These are phyloP conservation scores for Houttuynia cordata DNA, from an alignment of 164 flowering plant species.

Conservation along the genomic window DNA sequence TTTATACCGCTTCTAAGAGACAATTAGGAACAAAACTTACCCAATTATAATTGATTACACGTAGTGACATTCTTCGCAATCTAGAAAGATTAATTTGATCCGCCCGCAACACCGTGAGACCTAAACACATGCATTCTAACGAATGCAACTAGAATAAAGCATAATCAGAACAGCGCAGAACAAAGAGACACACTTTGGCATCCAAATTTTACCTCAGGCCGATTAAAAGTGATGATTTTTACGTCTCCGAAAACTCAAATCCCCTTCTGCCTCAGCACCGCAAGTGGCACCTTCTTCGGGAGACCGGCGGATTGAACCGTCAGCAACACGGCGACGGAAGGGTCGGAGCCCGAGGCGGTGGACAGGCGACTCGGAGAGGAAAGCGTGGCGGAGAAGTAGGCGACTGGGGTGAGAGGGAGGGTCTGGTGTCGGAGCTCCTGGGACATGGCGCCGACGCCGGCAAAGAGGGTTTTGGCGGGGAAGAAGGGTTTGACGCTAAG, in stretches of 20 bases:
- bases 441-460: slow-evolving; percentile 57
- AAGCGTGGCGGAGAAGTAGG: slow-evolving; percentile 58
- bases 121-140: too few relatives aligned
- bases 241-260: slow-evolving; percentile 25
- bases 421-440: slow-evolving; percentile 65
- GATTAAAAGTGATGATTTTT: slow-evolving; percentile 35
- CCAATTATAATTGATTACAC: too few relatives aligned
- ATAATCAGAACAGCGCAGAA: neutral
- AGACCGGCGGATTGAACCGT: slow-evolving; percentile 38
- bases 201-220: slow-evolving; percentile 39
- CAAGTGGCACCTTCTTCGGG: slow-evolving; percentile 24
- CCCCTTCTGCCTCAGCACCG: slow-evolving; percentile 37
- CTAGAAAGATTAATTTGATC: too few relatives aligned
- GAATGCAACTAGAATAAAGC: neutral
- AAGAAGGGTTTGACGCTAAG: too few relatives aligned
- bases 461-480: too few relatives aligned
- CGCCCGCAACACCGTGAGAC: too few relatives aligned
- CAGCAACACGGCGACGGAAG: slow-evolving; percentile 33
- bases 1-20: too few relatives aligned
- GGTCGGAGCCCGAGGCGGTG: slow-evolving; percentile 18
- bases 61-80: too few relatives aligned
- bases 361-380: slow-evolving; percentile 47
- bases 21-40: too few relatives aligned
- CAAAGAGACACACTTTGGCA: too few relatives aligned
- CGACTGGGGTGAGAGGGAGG: slow-evolving; percentile 37